Conservation (phyloP, 2,329 filamentous ascomycete species). For the Thelonectria olida region DNA sequence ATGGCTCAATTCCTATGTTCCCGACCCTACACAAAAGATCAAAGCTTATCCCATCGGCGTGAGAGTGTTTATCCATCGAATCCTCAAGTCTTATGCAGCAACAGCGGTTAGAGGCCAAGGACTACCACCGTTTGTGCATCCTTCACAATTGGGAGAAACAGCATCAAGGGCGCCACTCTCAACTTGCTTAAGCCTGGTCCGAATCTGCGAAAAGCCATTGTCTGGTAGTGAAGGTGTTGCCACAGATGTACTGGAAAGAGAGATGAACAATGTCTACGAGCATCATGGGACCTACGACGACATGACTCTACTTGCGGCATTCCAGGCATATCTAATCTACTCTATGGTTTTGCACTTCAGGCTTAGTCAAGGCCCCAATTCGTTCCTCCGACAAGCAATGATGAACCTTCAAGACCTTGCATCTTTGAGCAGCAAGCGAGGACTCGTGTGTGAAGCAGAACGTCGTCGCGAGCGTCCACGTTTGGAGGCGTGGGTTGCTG, state of each 20-base stretch:
- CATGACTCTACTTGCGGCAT: slow-evolving; percentile 50
- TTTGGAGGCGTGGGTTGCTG: slow-evolving; percentile 64
- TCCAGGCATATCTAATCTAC: slow-evolving; percentile 65
- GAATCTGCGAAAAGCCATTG: slow-evolving; percentile 49
- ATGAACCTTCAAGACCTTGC: slow-evolving; percentile 62
- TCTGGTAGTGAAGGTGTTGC: slow-evolving; percentile 45
- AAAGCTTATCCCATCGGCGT: no score
- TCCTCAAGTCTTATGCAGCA: no score
- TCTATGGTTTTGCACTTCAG: slow-evolving; percentile 58
- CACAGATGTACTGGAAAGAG: slow-evolving; percentile 47
- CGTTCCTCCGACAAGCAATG: slow-evolving; percentile 53
- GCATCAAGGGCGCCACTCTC: slow-evolving; percentile 43
- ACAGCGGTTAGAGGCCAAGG: no score
- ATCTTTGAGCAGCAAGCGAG: slow-evolving; percentile 48
- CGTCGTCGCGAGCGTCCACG: slow-evolving; percentile 47
- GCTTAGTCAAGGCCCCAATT: slow-evolving; percentile 30
- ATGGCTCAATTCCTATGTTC: no score
- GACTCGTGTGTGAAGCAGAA: slow-evolving; percentile 56
- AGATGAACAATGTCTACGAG: slow-evolving; percentile 53
- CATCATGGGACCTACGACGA: slow-evolving; percentile 39
- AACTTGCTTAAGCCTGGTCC: slow-evolving; percentile 52
- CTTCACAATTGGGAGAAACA: slow-evolving; percentile 43
- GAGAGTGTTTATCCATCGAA: no score
- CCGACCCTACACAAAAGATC: no score
- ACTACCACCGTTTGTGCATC: slow-evolving; percentile 43